A percentile compares a stretch with the other conserved stretches of the same genome.
Evolutionary conservation across 495 filamentous ascomycete genomes (phyloP).

Genomic region (Opeltia flavorubescens): DNA sequence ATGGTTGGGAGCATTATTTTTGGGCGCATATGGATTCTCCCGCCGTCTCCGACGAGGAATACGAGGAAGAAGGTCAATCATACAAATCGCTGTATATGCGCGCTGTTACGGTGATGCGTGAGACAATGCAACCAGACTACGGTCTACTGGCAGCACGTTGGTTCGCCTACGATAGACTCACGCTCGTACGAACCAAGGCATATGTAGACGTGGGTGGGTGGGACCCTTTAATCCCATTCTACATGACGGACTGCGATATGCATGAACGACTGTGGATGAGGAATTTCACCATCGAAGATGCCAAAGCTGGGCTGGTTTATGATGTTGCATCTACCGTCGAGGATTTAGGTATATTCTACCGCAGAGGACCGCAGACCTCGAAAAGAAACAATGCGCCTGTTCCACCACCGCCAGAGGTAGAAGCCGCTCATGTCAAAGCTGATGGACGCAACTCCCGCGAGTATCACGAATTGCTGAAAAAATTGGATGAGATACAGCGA

Average conservation of each 20-base stretch:
- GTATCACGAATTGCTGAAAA: conserved; percentile 17
- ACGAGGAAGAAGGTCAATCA: conserved; percentile 20
- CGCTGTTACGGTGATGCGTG: conserved; percentile 27
- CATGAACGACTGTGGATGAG: conserved; percentile 37
- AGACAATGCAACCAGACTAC: conserved; percentile 10
- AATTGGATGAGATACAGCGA: conserved; percentile 28
- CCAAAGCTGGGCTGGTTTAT: conserved; percentile 33
- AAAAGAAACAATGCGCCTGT: neutral
- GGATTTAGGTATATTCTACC: conserved; percentile 11
- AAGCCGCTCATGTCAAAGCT: neutral
- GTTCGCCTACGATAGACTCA: conserved; percentile 45
- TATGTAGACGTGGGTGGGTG: conserved; percentile 41
- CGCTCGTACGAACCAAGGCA: conserved; percentile 40
- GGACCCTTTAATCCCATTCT: conserved; percentile 48
- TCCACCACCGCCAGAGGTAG: neutral
- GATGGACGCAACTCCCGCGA: conserved; percentile 8
- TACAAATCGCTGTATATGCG: conserved; percentile 40
- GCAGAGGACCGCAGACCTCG: neutral
- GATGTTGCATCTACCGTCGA: conserved; percentile 29
- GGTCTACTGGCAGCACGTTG: conserved; percentile 31
- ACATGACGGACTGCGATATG: conserved; percentile 46
- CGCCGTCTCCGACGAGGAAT: conserved; percentile 35
- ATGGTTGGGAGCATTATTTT: conserved; percentile 40
- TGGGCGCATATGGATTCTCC: conserved; percentile 48
- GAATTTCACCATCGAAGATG: conserved; percentile 32